phyloP scores from a whole-genome alignment of 805 yeast species.

The Saccharomyces mikatae region DNA sequence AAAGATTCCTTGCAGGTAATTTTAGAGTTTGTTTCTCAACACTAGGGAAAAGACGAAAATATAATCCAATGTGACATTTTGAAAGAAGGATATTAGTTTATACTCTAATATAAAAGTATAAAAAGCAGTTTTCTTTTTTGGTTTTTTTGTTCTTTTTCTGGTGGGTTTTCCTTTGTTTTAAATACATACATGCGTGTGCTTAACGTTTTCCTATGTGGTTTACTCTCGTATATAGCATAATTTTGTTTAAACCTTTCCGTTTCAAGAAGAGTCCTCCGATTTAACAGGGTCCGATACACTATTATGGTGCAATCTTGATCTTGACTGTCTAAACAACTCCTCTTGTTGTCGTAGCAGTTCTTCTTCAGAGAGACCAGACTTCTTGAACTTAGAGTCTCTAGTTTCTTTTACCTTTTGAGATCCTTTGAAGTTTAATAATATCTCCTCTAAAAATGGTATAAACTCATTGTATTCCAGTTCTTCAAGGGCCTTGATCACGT shows the following conservation, averaged over 20 bases:
- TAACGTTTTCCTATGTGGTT: neutral
- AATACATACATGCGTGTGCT: neutral
- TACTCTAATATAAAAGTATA: neutral
- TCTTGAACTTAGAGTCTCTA: slow-evolving; percentile 86
- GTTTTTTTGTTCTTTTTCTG: neutral
- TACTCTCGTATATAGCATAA: slow-evolving; percentile 2
- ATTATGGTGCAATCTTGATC: slow-evolving; percentile 48
- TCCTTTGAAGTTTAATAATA: slow-evolving; percentile 80
- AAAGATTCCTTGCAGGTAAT: slow-evolving; percentile 25
- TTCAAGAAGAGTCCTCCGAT: slow-evolving; percentile 1
- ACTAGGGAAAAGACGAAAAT: slow-evolving; percentile 4
- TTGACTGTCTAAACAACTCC: slow-evolving; percentile 73
- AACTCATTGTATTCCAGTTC: slow-evolving; percentile 84
- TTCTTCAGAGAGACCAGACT: slow-evolving; percentile 86
- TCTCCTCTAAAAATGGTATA: slow-evolving; percentile 70
- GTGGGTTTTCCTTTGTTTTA: neutral
- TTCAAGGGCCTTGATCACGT: slow-evolving; percentile 79
- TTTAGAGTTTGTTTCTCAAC: slow-evolving; percentile 27
- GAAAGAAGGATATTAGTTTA: neutral
- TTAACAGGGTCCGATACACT: slow-evolving; percentile 3
- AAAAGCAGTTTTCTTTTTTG: neutral
- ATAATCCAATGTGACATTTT: neutral
- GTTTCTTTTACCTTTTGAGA: slow-evolving; percentile 80
- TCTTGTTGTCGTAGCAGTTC: slow-evolving; percentile 89
- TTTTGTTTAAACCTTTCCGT: neutral